phyloP scores from a whole-genome alignment of 1,284 basidiomycete species.

The Austropuccinia psidii region DNA sequence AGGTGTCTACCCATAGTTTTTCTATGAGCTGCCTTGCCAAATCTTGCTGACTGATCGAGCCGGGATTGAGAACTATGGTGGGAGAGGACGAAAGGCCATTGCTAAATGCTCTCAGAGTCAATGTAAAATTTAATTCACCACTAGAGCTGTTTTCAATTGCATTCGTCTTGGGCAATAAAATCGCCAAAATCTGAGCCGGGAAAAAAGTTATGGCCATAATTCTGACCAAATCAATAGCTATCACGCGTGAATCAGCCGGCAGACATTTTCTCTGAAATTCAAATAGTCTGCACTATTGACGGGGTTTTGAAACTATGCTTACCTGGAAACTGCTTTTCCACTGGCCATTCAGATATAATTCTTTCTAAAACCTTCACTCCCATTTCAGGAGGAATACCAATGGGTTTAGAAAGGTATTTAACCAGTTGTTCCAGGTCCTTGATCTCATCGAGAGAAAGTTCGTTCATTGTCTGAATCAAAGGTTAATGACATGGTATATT shows the following conservation, averaged over 20 bases:
- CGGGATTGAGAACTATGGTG: background rate
- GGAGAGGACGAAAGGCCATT: conserved; percentile 18
- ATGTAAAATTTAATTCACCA: conserved; percentile 14
- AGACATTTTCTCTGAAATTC: no score
- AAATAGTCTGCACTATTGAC: no score
- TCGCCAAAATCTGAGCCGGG: conserved; percentile 1
- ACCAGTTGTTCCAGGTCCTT: conserved; percentile 1
- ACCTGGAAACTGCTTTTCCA: conserved; percentile 28
- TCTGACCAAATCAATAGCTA: conserved; percentile 22
- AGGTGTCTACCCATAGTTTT: background rate
- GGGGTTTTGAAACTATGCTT: background rate
- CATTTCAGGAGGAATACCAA: background rate
- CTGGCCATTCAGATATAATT: conserved; percentile 14
- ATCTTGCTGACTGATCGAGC: conserved; percentile 5
- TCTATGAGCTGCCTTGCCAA: conserved; percentile 1
- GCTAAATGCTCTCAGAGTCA: conserved; percentile 23
- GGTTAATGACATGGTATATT: background rate
- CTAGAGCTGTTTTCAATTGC: background rate
- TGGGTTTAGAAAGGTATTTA: conserved; percentile 11
- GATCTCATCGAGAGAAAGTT: background rate
- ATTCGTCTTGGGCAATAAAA: background rate
- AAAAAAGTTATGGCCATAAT: conserved; percentile 10
- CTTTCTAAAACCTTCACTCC: conserved; percentile 16
- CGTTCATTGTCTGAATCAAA: no score
- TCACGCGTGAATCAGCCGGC: no score